Conservation (phyloP, 2,329 filamentous ascomycete genomes). For the Fusarium dimerum region DNA sequence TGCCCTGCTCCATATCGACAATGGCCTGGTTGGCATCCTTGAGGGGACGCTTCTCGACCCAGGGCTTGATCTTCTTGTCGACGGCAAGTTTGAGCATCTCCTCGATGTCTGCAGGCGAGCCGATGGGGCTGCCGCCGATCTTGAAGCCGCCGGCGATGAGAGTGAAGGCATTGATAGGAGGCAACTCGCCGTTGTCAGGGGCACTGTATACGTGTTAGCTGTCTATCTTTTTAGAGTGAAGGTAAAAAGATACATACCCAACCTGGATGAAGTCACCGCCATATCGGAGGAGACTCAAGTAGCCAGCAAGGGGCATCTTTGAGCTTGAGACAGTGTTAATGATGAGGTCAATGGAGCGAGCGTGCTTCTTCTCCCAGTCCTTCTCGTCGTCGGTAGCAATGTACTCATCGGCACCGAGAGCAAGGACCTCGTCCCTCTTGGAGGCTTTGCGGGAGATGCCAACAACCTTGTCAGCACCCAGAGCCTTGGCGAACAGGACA, state of each 20-base stretch:
- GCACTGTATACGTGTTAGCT: neutral
- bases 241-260: conserved; percentile 46
- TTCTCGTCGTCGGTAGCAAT: too few relatives aligned
- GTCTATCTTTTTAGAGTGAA: neutral
- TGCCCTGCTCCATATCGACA: conserved; percentile 54
- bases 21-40: conserved; percentile 53
- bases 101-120: conserved; percentile 53
- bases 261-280: conserved; percentile 65
- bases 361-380: too few relatives aligned
- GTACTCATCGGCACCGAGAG: too few relatives aligned
- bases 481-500: conserved; percentile 64
- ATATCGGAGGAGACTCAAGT: conserved; percentile 47
- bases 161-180: conserved; percentile 6
- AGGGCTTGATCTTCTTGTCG: conserved; percentile 54
- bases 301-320: too few relatives aligned
- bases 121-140: conserved; percentile 46
- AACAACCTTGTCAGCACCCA: conserved; percentile 54
- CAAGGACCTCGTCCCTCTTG: too few relatives aligned
- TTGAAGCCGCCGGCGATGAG: conserved; percentile 24
- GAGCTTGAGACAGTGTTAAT: too few relatives aligned
- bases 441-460: too few relatives aligned
- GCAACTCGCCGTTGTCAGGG: conserved; percentile 2
- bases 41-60: conserved; percentile 54
- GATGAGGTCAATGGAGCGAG: too few relatives aligned
- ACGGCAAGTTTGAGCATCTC: conserved; percentile 59